Evolutionary conservation across 108 stramenopile species (phyloP), one percentile per base, ranked within the genome.

Genomic region (Cyclotella cryptica): DNA sequence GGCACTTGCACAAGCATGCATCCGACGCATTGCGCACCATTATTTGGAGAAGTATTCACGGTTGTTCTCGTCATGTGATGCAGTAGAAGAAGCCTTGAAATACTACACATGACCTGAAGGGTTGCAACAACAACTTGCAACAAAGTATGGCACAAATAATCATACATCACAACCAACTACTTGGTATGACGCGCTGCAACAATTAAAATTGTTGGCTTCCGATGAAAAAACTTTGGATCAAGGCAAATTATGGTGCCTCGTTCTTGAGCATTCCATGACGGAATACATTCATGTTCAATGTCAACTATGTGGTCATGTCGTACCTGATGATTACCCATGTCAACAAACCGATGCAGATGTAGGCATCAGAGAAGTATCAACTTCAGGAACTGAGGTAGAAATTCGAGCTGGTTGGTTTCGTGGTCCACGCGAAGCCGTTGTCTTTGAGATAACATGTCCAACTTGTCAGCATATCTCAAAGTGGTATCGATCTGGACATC

Each of bases 251-350:
- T 86, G 85, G 85, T 15, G 71, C 22, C 72, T 83, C 30, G 39
- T 86, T 12, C 53, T 82, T n/a, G 78, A 83, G 64, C 85, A 86
- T 71, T 81, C 85, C 30, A 83, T 86, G 69, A 86, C 85, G 22
- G 39, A 59, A 3, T 83, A 86, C 43, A 81, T 83, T 28, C 85
- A 77, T 8, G 72, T 86, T n/a, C 81, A 86, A 63, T 86, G 85
- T 65, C 77, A 79, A 69, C 39, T 30, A 29, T 86, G 85, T 72
- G 85, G 81, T 29, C 81, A 71, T 17, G 62, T 63, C 39, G 63
- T 83, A 26, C 77, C 71, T 42, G 84, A 81, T 69, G 61, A 80
- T 27, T 68, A 46, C 30, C 58, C 66, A 27, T 40, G 51, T 11
- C 28, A 69, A 19, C 45, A 46, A 65, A 71, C 61, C 2, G 82